Evolutionary conservation across 73 alveolate species (phyloP), one percentile per base, ranked within the genome.

Genomic region (Uronychia setigera): DNA sequence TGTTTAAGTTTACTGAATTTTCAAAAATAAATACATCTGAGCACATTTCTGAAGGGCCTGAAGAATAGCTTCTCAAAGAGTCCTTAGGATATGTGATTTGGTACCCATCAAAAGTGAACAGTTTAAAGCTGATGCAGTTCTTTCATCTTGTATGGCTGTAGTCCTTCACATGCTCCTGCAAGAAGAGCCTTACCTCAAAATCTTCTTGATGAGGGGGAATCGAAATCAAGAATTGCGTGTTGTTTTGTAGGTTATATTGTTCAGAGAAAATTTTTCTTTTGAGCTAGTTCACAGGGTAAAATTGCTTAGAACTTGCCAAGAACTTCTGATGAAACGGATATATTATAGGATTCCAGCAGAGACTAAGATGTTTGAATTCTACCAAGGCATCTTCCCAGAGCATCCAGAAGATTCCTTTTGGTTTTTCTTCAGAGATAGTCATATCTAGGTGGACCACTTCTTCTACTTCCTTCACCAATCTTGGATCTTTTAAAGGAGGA

Each of bases 151-250:
- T 46, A 5, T 19, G 67, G 19, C n/a, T 46, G 67, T 11, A 46
- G 67, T 46, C 67, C 67, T 46, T 46, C 67, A 46, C 67, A 19
- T 46, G 67, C 67, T 46, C 67, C 67, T 46, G 67, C n/a, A 46
- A 19, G 67, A 46, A 46, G n/a, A 46, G 19, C 67, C 67, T 5
- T 19, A 46, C 67, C 67, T 46, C 67, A 46, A 46, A 46, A 19
- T 46, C 67, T 19, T 46, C 67, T 46, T 5, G 19, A 46, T 46
- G 67, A 11, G 67, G 67, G 19, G 67, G 67, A 46, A 46, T 46
- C 19, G 67, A 46, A 46, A 46, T 46, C 5, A 46, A 19, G 67
- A 46, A 46, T 19, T 46, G 67, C 5, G 67, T 5, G 19, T 46
- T 46, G 67, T 46, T 11, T 19, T 46, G 67, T 5, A 11, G 19